phyloP scores from a whole-genome alignment of 2,329 filamentous ascomycete species.

The Penicillium sp. region DNA sequence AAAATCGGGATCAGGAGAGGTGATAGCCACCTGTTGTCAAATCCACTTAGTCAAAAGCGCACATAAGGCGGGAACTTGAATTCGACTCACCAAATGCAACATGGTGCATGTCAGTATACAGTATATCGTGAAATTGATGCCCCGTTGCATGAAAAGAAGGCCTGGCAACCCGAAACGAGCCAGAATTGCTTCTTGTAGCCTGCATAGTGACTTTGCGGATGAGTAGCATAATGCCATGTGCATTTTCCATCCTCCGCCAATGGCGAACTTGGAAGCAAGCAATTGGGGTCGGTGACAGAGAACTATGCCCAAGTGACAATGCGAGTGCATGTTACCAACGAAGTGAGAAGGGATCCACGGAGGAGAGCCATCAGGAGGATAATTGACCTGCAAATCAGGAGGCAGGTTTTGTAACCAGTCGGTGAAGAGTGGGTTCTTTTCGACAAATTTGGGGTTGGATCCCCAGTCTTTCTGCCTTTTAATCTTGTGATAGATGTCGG shows the following conservation, averaged over 20 bases:
- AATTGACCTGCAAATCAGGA: slow-evolving; percentile 75
- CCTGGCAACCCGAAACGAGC: slow-evolving; percentile 78
- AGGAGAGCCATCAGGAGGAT: slow-evolving; percentile 76
- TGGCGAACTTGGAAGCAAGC: slow-evolving; percentile 71
- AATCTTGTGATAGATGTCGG: slow-evolving; percentile 72
- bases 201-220: slow-evolving; percentile 82
- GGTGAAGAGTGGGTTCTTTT: slow-evolving; percentile 76
- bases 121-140: slow-evolving; percentile 96
- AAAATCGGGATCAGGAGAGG: slow-evolving; percentile 87
- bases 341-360: slow-evolving; percentile 88
- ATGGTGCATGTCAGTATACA: slow-evolving; percentile 88
- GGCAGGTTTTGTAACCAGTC: slow-evolving; percentile 80
- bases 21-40: slow-evolving; percentile 82
- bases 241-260: slow-evolving; percentile 80
- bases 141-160: slow-evolving; percentile 87
- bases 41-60: slow-evolving; percentile 3
- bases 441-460: slow-evolving; percentile 79
- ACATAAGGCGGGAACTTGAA: not conserved
- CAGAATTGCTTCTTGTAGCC: slow-evolving; percentile 82
- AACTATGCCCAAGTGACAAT: slow-evolving; percentile 84
- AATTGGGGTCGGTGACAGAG: slow-evolving; percentile 88
- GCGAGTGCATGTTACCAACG: slow-evolving; percentile 85
- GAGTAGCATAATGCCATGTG: slow-evolving; percentile 87
- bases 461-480: slow-evolving; percentile 84
- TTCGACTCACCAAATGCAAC: slow-evolving; percentile 79